These are phyloP conservation scores for Chaetomium tenue DNA, from an alignment of 495 filamentous ascomycete genomes.

Conservation along the genomic window DNA sequence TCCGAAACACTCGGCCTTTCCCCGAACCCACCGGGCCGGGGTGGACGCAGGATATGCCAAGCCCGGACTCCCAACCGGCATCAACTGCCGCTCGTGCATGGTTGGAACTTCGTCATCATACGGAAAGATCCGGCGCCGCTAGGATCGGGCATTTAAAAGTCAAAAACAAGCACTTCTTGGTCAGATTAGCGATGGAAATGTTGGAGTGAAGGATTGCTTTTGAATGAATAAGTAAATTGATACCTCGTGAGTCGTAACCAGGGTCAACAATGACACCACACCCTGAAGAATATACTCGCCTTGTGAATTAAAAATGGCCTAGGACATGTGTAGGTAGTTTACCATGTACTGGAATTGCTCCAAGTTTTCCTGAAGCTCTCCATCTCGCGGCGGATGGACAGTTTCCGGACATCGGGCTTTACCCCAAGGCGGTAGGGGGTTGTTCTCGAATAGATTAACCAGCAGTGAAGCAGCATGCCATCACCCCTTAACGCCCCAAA, in stretches of 20 bases:
- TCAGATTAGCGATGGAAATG: too few relatives aligned
- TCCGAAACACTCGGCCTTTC: neutral
- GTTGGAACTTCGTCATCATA: neutral
- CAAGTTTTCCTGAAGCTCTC: too few relatives aligned
- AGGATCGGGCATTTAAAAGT: neutral
- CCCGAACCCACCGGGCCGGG: neutral
- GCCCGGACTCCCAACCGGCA: neutral
- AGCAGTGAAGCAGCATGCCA: neutral
- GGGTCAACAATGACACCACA: too few relatives aligned
- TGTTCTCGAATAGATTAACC: neutral
- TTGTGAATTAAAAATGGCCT: too few relatives aligned
- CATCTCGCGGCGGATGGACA: neutral
- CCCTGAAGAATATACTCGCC: too few relatives aligned
- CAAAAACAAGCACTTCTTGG: neutral
- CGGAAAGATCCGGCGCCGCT: neutral
- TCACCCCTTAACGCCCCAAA: neutral
- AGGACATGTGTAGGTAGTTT: too few relatives aligned
- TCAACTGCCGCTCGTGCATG: neutral
- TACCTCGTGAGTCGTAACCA: too few relatives aligned
- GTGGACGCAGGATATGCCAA: neutral
- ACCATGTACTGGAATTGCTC: too few relatives aligned
- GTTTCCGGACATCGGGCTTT: neutral
- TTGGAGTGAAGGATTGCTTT: too few relatives aligned
- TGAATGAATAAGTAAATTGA: too few relatives aligned
- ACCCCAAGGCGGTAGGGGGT: neutral